Evolutionary conservation across 768 basidiomycete species (phyloP).

Genomic region (Mycena vitilis): DNA sequence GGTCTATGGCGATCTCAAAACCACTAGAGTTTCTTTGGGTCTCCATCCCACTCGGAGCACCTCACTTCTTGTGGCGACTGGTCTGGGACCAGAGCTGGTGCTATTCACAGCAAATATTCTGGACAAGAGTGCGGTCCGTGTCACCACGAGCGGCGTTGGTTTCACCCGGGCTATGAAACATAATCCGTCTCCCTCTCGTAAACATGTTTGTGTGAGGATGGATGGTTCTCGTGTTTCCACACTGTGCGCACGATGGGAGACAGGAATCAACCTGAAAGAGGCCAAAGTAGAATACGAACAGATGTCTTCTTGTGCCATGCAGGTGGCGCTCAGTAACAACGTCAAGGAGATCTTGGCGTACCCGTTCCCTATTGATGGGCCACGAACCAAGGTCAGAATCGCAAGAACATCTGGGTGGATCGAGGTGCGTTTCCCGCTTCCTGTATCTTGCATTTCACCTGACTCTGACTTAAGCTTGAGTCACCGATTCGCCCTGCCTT

Average conservation of each 20-base stretch:
- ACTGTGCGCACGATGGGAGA: slow-evolving; percentile 21
- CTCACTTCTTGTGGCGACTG: slow-evolving; percentile 29
- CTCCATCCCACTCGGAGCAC: slow-evolving; percentile 39
- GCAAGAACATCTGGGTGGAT: slow-evolving; percentile 47
- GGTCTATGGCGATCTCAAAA: slow-evolving; percentile 27
- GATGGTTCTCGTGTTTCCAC: background rate
- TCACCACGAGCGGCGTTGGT: slow-evolving; percentile 39
- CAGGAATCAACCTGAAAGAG: background rate
- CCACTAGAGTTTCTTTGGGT: slow-evolving; percentile 35
- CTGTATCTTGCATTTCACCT: background rate
- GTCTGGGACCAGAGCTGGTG: slow-evolving; percentile 41
- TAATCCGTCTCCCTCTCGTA: slow-evolving; percentile 1
- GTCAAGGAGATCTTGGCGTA: slow-evolving; percentile 36
- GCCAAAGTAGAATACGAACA: slow-evolving; percentile 37
- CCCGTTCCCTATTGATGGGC: slow-evolving; percentile 44
- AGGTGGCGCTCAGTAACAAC: slow-evolving; percentile 30
- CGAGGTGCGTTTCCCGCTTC: slow-evolving; percentile 38
- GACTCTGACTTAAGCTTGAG: slow-evolving; percentile 8
- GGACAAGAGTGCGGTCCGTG: slow-evolving; percentile 44
- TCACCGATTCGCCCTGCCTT: slow-evolving; percentile 4
- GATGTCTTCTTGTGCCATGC: slow-evolving; percentile 33
- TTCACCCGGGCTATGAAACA: background rate
- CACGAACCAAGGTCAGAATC: slow-evolving; percentile 37
- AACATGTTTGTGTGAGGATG: background rate
- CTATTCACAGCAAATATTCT: slow-evolving; percentile 44